Evolutionary conservation across 2,329 filamentous ascomycete genomes (phyloP).

Genomic region (Hypocrella siamensis): DNA sequence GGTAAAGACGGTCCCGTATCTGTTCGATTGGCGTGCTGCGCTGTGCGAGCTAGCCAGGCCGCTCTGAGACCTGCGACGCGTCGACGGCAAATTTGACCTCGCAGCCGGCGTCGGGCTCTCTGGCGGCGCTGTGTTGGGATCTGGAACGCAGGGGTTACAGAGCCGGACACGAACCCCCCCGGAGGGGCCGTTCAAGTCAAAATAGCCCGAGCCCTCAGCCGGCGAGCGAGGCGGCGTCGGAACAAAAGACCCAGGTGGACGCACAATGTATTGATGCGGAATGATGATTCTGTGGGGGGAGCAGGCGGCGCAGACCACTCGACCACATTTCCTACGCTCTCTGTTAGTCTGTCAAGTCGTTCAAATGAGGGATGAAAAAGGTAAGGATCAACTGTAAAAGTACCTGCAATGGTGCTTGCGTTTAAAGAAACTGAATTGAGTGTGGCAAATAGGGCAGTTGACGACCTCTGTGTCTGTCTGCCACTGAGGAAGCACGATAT

Average conservation of each 20-base stretch:
- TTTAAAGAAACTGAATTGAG: slow-evolving; percentile 69
- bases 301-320: slow-evolving; percentile 79
- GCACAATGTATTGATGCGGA: slow-evolving; percentile 82
- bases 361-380: background rate
- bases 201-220: slow-evolving; percentile 22
- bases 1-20: slow-evolving; percentile 22
- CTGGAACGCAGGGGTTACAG: slow-evolving; percentile 47
- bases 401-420: slow-evolving; percentile 87
- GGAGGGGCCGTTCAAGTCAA: slow-evolving; percentile 27
- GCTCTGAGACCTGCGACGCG: slow-evolving; percentile 30
- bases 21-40: slow-evolving; percentile 11
- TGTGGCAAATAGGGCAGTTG: slow-evolving; percentile 70
- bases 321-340: slow-evolving; percentile 62
- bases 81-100: slow-evolving; percentile 14
- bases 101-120: slow-evolving; percentile 22
- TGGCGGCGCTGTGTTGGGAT: slow-evolving; percentile 43
- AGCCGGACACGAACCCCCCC: slow-evolving; percentile 43
- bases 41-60: slow-evolving; percentile 19
- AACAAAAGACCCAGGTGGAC: slow-evolving; percentile 41
- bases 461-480: slow-evolving; percentile 75
- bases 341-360: slow-evolving; percentile 4
- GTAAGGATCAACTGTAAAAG: too few relatives aligned
- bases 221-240: slow-evolving; percentile 18
- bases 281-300: slow-evolving; percentile 93
- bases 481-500: slow-evolving; percentile 58